These are phyloP conservation scores for Sugiyamaella qingdaonensis DNA, from an alignment of 805 yeast species.

Conservation along the genomic window DNA sequence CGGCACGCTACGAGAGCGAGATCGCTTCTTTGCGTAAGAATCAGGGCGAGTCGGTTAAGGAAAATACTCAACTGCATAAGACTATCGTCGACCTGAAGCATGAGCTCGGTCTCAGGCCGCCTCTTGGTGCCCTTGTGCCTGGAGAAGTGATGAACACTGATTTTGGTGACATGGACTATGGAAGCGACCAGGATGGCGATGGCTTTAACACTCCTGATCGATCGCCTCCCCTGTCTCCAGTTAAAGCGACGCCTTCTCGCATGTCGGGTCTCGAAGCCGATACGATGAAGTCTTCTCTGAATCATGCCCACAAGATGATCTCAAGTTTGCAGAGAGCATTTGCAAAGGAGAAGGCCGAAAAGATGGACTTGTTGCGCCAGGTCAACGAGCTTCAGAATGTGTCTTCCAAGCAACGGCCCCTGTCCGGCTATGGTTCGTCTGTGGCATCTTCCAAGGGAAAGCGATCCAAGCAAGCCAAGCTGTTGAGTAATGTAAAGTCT, in stretches of 20 bases:
- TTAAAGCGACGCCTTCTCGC: slow-evolving; percentile 31
- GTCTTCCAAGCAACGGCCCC: neutral
- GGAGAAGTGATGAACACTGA: neutral
- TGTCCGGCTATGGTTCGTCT: neutral
- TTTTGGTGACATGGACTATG: slow-evolving; percentile 12
- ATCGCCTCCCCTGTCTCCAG: slow-evolving; percentile 33
- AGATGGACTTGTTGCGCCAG: slow-evolving; percentile 34
- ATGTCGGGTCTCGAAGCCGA: slow-evolving; percentile 52
- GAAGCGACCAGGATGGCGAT: slow-evolving; percentile 10
- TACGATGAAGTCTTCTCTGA: slow-evolving; percentile 58
- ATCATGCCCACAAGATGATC: slow-evolving; percentile 60
- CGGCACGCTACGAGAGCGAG: slow-evolving; percentile 25
- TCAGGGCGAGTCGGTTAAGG: slow-evolving; percentile 25
- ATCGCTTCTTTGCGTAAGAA: slow-evolving; percentile 18
- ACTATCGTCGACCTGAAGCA: slow-evolving; percentile 20
- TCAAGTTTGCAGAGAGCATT: slow-evolving; percentile 52
- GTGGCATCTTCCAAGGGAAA: neutral
- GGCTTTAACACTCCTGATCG: slow-evolving; percentile 26
- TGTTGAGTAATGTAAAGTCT: slow-evolving; percentile 6
- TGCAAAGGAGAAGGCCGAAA: slow-evolving; percentile 43
- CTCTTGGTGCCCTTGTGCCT: neutral
- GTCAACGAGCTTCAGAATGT: slow-evolving; percentile 23
- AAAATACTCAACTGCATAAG: slow-evolving; percentile 21
- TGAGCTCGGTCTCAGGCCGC: slow-evolving; percentile 16
- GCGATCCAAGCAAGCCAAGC: slow-evolving; percentile 14